phyloP scores from a whole-genome alignment of 495 filamentous ascomycete genomes.

The Aspergillus bridgeri region DNA sequence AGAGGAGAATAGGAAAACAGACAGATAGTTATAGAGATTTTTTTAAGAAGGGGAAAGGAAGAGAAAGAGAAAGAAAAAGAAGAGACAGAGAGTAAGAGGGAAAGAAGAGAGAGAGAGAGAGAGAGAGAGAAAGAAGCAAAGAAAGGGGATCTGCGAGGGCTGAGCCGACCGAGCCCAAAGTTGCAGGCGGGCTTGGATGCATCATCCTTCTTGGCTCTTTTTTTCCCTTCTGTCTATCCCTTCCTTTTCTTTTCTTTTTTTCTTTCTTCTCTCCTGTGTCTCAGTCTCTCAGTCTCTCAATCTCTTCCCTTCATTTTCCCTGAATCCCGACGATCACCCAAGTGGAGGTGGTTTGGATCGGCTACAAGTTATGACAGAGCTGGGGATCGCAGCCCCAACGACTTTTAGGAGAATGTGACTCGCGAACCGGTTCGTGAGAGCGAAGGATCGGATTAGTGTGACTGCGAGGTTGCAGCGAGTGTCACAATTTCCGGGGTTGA shows the following conservation, averaged over 20 bases:
- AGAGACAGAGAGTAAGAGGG: background rate
- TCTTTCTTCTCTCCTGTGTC: background rate
- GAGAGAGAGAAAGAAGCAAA: background rate
- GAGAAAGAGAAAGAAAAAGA: slow-evolving; percentile 1
- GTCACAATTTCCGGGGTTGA: background rate
- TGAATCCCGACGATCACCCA: background rate
- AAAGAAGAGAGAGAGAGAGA: too few relatives aligned
- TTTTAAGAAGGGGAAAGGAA: background rate
- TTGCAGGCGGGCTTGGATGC: background rate
- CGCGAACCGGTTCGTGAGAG: background rate
- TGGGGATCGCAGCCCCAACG: slow-evolving; percentile 2
- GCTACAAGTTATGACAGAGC: background rate
- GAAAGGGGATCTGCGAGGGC: background rate
- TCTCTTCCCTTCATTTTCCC: background rate
- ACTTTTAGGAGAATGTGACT: background rate
- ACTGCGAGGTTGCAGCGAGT: too few relatives aligned
- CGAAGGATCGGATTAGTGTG: background rate
- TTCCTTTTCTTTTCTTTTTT: background rate
- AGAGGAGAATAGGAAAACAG: background rate
- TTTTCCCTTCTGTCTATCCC: too few relatives aligned
- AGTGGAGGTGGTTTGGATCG: background rate
- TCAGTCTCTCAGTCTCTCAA: background rate
- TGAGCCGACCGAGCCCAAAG: background rate
- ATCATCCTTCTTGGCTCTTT: background rate
- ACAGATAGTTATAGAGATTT: background rate